phyloP scores from a whole-genome alignment of 1,284 basidiomycete genomes.

The Boletus chippewaensis region DNA sequence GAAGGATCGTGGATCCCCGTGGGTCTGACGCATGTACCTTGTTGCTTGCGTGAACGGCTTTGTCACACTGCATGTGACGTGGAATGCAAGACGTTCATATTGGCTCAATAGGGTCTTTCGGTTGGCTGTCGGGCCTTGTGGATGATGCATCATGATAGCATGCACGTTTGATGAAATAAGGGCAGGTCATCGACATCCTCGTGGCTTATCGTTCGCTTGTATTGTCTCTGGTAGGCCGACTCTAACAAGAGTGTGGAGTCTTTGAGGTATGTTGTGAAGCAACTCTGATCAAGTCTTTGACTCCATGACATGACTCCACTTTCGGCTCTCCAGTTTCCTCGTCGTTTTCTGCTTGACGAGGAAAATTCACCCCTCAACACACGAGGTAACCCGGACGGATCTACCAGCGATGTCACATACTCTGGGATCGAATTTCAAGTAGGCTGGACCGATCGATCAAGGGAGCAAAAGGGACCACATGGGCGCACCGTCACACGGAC shows the following conservation, averaged over 20 bases:
- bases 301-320: not conserved
- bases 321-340: not conserved
- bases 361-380: not conserved
- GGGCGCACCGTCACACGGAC: not conserved
- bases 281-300: not conserved
- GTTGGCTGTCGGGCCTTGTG: conserved; percentile 7
- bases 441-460: not conserved
- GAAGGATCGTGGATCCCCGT: conserved; percentile 9
- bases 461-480: not conserved
- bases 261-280: not conserved
- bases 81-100: conserved; percentile 7
- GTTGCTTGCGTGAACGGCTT: not conserved
- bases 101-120: not conserved
- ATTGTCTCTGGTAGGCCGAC: not conserved
- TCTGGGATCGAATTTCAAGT: not conserved
- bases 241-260: not conserved
- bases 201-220: conserved; percentile 5
- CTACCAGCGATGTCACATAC: not conserved
- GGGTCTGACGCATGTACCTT: conserved; percentile 16
- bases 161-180: conserved; percentile 8
- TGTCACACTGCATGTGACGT: conserved; percentile 6
- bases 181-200: conserved; percentile 3
- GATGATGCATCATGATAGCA: conserved; percentile 9
- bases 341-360: not conserved
- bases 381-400: conserved; percentile 18